Percentiles rank a stretch among this genome's conserved stretches.
phyloP scores from a whole-genome alignment of 1,284 basidiomycete species.

The Ustilago vetiveriae region DNA sequence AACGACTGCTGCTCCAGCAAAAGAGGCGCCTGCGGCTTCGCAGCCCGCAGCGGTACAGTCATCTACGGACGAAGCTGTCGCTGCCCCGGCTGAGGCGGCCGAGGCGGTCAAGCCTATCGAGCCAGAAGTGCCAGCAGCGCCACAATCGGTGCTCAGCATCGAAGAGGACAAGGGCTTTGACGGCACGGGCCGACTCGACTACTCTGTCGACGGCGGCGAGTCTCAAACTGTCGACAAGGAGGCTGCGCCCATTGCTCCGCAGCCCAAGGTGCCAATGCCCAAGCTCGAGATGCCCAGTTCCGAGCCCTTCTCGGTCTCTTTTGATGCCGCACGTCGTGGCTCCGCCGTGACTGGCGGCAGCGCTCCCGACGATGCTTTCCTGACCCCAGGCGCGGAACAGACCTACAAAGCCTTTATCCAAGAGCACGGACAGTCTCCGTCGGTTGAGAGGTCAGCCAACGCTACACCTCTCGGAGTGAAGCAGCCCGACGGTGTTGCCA shows the following conservation, averaged over 20 bases:
- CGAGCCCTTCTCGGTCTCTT: conserved; percentile 56
- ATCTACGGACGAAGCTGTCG: not conserved
- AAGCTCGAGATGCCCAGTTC: conserved; percentile 61
- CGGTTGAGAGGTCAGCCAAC: conserved; percentile 17
- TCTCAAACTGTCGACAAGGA: conserved; percentile 2
- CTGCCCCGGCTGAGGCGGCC: not conserved
- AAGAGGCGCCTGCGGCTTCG: not conserved
- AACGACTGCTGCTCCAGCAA: not conserved
- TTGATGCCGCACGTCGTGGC: conserved; percentile 28
- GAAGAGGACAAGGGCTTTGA: conserved; percentile 58
- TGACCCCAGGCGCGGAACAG: conserved; percentile 52
- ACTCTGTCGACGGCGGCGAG: conserved; percentile 16
- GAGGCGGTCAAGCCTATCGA: not conserved
- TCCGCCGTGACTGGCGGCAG: conserved; percentile 17
- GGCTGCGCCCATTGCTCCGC: not conserved
- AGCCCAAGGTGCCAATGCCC: conserved; percentile 39
- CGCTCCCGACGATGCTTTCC: conserved; percentile 21
- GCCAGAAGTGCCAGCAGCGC: conserved; percentile 16
- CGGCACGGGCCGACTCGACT: conserved; percentile 59
- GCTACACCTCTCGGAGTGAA: conserved; percentile 23
- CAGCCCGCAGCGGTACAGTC: conserved; percentile 3
- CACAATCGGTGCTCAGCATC: conserved; percentile 49
- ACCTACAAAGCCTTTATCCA: conserved; percentile 49
- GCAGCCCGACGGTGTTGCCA: conserved; percentile 33
- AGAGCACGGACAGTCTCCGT: conserved; percentile 26